Conservation (phyloP, 1,284 basidiomycete species). For the Leccinum griseonigrum region DNA sequence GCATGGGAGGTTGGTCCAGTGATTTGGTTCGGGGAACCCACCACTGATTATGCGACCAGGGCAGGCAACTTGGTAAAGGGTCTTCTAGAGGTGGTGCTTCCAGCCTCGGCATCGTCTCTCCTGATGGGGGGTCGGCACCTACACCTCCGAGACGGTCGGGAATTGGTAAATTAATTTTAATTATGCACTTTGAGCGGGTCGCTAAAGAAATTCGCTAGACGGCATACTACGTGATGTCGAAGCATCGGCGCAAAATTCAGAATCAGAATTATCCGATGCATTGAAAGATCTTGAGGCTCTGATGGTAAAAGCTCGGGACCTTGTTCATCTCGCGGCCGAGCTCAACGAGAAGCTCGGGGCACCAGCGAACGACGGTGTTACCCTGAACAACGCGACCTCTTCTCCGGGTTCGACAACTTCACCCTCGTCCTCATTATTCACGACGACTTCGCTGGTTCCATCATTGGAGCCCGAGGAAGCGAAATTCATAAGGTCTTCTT, state of each 20-base stretch:
- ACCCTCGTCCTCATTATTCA: slow-evolving; percentile 22
- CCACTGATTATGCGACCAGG: slow-evolving; percentile 18
- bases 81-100: slow-evolving; percentile 21
- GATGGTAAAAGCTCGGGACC: slow-evolving; percentile 90
- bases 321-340: slow-evolving; percentile 87
- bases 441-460: slow-evolving; percentile 29
- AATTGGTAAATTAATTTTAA: slow-evolving; percentile 23
- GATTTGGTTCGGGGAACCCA: neutral
- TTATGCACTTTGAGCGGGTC: neutral
- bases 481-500: slow-evolving; percentile 83
- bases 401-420: slow-evolving; percentile 16
- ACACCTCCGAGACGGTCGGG: slow-evolving; percentile 23
- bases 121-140: slow-evolving; percentile 17
- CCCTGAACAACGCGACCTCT: slow-evolving; percentile 1
- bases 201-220: slow-evolving; percentile 45
- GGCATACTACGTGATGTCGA: slow-evolving; percentile 78
- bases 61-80: slow-evolving; percentile 28
- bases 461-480: slow-evolving; percentile 71
- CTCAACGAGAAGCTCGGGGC: slow-evolving; percentile 82
- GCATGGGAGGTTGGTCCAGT: slow-evolving; percentile 70
- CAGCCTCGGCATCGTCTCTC: slow-evolving; percentile 18
- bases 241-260: slow-evolving; percentile 60
- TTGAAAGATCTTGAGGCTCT: slow-evolving; percentile 89
- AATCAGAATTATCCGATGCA: slow-evolving; percentile 74
- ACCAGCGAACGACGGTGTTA: slow-evolving; percentile 34